These are phyloP conservation scores for Penicillium cataractarum DNA, from an alignment of 495 filamentous ascomycete species.

Conservation along the genomic window DNA sequence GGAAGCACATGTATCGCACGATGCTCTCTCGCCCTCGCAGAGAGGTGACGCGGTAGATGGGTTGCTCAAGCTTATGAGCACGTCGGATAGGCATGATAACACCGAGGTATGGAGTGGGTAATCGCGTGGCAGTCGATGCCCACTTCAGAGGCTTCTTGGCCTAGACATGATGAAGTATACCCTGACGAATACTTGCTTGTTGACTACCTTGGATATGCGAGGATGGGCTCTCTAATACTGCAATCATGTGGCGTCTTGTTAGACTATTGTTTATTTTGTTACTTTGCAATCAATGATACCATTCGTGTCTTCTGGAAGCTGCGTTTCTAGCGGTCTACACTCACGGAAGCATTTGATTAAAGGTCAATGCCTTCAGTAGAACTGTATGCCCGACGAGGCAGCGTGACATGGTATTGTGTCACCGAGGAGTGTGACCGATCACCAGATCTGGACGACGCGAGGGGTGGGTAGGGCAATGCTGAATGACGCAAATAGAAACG, in stretches of 20 bases:
- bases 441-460: neutral
- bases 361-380: neutral
- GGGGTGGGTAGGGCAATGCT: neutral
- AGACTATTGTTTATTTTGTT: constrained; percentile 16
- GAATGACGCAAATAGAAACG: neutral
- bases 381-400: neutral
- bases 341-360: neutral
- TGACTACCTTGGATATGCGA: neutral
- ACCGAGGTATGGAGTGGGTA: constrained; percentile 28
- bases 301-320: constrained; percentile 16
- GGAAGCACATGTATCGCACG: constrained; percentile 13
- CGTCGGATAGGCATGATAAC: constrained; percentile 27
- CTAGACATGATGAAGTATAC: constrained; percentile 6
- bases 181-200: constrained; percentile 15
- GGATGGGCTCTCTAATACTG: constrained; percentile 13
- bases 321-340: too few relatives aligned
- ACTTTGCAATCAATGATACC: constrained; percentile 33
- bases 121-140: neutral
- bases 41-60: constrained; percentile 48
- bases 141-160: neutral
- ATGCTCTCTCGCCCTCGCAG: constrained; percentile 34
- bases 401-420: neutral
- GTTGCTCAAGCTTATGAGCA: constrained; percentile 46
- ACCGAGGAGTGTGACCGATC: constrained; percentile 3
- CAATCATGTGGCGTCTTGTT: constrained; percentile 20